Evolutionary conservation across 352 stramenopile species (phyloP), one percentile per base, ranked within the genome.

Genomic region (Phytophthora hibernalis): DNA sequence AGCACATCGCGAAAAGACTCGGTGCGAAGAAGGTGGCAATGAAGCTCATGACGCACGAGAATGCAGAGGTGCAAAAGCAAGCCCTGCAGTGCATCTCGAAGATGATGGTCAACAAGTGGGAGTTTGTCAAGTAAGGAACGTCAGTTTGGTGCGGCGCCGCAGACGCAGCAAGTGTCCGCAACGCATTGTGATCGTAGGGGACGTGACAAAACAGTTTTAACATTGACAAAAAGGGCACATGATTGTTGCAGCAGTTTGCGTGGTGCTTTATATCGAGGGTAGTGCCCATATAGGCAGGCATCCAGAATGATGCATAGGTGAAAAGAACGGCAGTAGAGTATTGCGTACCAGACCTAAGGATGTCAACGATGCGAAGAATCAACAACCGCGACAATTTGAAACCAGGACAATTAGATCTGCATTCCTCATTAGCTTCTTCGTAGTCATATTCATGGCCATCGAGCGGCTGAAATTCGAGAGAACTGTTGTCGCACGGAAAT

Each of bases 101-200:
- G 89, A 98, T 99, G 79, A 98, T 99, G 93, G 95, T 99, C 37
- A 97, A 98, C 72, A 98, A 99, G 72, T 99, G 96, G 96, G 96
- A 98, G 72, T 98, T 97, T 74, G 87, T 96, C 72, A 93, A 93
- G 74, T 95, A 87, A 69, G 56, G 59, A 50, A 24, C 35, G 13
- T 11, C 48, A 61, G 22, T 56, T 58, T 43, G 47, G 10, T 42
- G 21, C 33, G n/a, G 30, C 40, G 55, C 13, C 21, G 24, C 35
- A 37, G 20, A 49, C 3, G n/a, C 21, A 38, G 11, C 10, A 15
- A 31, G 20, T 38, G 13, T 28, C 20, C 49, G 38, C n/a, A 42
- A 51, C 42, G 10, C 43, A 56, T 37, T 9, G 2, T 54, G 31
- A 54, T 61, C 26, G 35, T 49, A 54, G 18, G 50, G 52, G 15